Conservation (phyloP, 768 basidiomycete species). For the Plicaturopsis crispa region DNA sequence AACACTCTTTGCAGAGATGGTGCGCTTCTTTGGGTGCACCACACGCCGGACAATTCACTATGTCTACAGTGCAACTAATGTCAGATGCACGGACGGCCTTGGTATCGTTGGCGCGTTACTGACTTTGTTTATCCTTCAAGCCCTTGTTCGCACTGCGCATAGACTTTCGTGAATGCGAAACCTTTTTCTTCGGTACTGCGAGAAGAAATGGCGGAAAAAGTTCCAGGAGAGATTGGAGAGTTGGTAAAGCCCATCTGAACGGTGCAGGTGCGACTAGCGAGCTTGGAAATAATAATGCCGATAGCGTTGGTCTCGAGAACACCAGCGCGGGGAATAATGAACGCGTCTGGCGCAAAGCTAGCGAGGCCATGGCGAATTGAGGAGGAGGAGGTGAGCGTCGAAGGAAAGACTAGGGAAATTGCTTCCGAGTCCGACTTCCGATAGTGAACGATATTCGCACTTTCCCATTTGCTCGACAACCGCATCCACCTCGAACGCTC, state of each 20-base stretch:
- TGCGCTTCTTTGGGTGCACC: constrained; percentile 85
- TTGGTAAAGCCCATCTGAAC: constrained; percentile 28
- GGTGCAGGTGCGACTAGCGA: constrained; percentile 18
- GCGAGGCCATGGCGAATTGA: constrained; percentile 29
- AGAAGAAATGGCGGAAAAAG: constrained; percentile 84
- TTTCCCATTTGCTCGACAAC: background rate
- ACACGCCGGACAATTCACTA: constrained; percentile 87
- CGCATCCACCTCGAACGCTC: constrained; percentile 13
- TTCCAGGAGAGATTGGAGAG: constrained; percentile 47
- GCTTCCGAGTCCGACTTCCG: constrained; percentile 9
- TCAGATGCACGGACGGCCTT: constrained; percentile 4
- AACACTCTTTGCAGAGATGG: constrained; percentile 80
- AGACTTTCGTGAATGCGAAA: constrained; percentile 89
- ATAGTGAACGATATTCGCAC: too few species aligned
- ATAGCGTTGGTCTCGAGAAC: constrained; percentile 12
- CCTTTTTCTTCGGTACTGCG: constrained; percentile 92
- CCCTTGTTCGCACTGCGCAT: constrained; percentile 95
- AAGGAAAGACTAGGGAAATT: constrained; percentile 10
- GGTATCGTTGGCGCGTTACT: too few species aligned
- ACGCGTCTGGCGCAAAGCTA: constrained; percentile 26
- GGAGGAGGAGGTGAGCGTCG: constrained; percentile 6
- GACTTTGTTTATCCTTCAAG: constrained; percentile 88
- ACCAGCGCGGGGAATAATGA: constrained; percentile 16
- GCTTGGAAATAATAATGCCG: constrained; percentile 11
- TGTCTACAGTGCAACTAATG: constrained; percentile 40